Percentiles rank a stretch among this genome's conserved stretches.
phyloP scores from a whole-genome alignment of 257 asterid species.

The Nicotiana otophora region DNA sequence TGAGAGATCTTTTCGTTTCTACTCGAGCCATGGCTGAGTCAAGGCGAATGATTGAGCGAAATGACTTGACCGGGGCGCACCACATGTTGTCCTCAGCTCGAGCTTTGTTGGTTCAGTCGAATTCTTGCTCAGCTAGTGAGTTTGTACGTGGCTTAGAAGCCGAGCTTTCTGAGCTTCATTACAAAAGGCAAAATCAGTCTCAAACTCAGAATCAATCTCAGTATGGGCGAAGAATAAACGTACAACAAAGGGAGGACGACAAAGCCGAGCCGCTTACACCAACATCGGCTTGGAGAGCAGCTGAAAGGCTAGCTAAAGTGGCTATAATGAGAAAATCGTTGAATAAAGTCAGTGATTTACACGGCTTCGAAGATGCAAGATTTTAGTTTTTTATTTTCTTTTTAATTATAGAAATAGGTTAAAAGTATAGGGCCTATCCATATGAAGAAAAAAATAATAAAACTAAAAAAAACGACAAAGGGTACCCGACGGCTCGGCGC shows the following conservation, averaged over 20 bases:
- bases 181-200: conserved; percentile 31
- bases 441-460: conserved; percentile 20
- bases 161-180: conserved; percentile 55
- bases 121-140: conserved; percentile 58
- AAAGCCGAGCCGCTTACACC: conserved; percentile 89
- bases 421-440: conserved; percentile 8
- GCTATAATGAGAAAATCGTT: conserved; percentile 90
- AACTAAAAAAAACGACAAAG: background rate
- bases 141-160: conserved; percentile 70
- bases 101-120: conserved; percentile 59
- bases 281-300: conserved; percentile 99
- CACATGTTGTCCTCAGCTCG: conserved; percentile 76
- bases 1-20: conserved; percentile 57
- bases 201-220: conserved; percentile 2
- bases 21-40: conserved; percentile 91
- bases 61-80: conserved; percentile 63
- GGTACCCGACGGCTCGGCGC: conserved; percentile 40
- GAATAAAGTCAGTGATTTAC: conserved; percentile 94
- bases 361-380: conserved; percentile 97
- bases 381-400: conserved; percentile 35
- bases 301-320: conserved; percentile 97
- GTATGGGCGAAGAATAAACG: conserved; percentile 25
- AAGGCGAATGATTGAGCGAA: conserved; percentile 44
- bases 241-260: conserved; percentile 31
- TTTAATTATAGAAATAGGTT: background rate